Evolutionary conservation across 345 rosid species (phyloP).

Genomic region (Gossypium turneri): DNA sequence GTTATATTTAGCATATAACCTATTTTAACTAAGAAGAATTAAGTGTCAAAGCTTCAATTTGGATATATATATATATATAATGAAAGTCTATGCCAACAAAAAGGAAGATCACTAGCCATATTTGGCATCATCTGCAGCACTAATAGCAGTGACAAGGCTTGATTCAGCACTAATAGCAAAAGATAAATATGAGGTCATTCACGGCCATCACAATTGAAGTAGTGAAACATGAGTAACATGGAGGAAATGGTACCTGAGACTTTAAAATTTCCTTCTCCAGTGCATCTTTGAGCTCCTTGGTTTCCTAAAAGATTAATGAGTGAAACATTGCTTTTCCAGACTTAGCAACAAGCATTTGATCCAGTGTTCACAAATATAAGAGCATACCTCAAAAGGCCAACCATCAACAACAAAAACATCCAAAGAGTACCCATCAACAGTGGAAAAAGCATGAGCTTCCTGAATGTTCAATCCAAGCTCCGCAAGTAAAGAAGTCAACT

Average conservation of each 20-base stretch:
- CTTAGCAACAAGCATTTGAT: not conserved
- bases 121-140: not conserved
- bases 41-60: not conserved
- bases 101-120: not conserved
- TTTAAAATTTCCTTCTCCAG: slow-evolving; percentile 65
- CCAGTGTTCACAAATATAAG: not conserved
- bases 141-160: slow-evolving; percentile 1
- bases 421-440: slow-evolving; percentile 84
- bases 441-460: slow-evolving; percentile 97
- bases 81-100: not conserved
- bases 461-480: slow-evolving; percentile 89
- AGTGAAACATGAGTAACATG: not conserved
- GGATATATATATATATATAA: not conserved
- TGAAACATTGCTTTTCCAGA: not conserved
- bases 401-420: slow-evolving; percentile 98
- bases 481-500: slow-evolving; percentile 82
- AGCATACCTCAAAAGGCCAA: slow-evolving; percentile 77
- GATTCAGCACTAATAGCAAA: not conserved
- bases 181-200: slow-evolving; percentile 11
- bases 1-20: not conserved
- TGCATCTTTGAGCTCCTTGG: slow-evolving; percentile 62
- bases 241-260: slow-evolving; percentile 53
- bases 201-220: not conserved
- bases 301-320: slow-evolving; percentile 45
- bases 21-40: not conserved